Evolutionary conservation across 2,329 filamentous ascomycete species (phyloP).

Genomic region (Aspergillus luchuensis): DNA sequence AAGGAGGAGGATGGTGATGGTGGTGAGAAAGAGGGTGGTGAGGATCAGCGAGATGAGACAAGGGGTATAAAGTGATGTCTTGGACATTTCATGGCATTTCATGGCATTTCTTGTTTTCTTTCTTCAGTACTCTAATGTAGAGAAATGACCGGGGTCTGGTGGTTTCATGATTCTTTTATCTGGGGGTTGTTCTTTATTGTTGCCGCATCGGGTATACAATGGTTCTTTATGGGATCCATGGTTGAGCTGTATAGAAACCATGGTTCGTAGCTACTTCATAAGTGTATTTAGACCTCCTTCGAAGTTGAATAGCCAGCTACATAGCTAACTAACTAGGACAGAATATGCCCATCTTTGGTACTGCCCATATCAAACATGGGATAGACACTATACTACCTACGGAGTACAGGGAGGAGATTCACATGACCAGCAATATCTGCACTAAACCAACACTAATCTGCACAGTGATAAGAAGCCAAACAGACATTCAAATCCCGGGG

Average conservation of each 20-base stretch:
- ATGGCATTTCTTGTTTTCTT: neutral
- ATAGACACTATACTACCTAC: neutral
- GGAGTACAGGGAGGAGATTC: neutral
- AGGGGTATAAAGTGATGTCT: neutral
- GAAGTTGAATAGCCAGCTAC: neutral
- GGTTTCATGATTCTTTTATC: neutral
- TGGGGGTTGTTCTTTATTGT: neutral
- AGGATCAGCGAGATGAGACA: conserved; percentile 1
- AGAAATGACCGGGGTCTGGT: neutral
- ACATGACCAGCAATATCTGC: neutral
- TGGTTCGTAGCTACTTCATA: no score
- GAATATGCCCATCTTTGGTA: no score
- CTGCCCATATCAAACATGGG: no score
- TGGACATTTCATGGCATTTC: neutral
- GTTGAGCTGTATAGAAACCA: neutral
- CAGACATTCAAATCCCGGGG: neutral
- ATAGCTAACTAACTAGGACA: neutral
- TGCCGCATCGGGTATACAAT: neutral
- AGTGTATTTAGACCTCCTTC: no score
- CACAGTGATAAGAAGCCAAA: neutral
- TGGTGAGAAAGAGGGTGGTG: conserved; percentile 9
- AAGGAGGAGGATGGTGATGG: conserved; percentile 9
- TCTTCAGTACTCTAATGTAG: no score
- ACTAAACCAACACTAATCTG: neutral
- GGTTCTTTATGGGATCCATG: neutral